Evolutionary conservation across 2,329 filamentous ascomycete genomes (phyloP), one percentile per base, ranked within the genome.

Genomic region (Cercospora beticola): DNA sequence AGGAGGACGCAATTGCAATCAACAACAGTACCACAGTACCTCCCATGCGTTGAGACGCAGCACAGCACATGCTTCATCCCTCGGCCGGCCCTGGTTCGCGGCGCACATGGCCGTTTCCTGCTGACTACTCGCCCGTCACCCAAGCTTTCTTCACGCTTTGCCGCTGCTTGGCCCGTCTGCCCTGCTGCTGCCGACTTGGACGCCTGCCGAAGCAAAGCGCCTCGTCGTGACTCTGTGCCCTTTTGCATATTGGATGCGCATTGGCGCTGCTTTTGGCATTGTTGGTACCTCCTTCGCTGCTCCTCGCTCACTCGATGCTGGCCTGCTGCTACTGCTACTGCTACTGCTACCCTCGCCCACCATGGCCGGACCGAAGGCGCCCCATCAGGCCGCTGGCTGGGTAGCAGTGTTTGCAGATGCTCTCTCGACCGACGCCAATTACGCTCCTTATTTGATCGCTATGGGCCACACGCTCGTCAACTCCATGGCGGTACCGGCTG

Each of bases 401-500:
- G 23, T 64, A 18, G 62, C 62, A 21, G 62, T 64, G n/a, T 54
- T 56, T 26, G 62, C 52, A 16, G 62, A 64, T 23, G 33, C 31
- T n/a, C 31, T 64, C 49, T 57, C 49, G 12, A 57, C 62, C 62
- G 18, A 54, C 46, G 36, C 36, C 36, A 43, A n/a, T 43, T 43
- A 43, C 36, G 36, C n/a, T 43, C 36, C 36, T n/a, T 43, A 43
- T 4, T 43, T 43, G 36, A 43, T 64, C 40, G 40, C 59, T 6
- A n/a, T 62, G 16, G n/a, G 23, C 30, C 61, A 63, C 23, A 18
- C 61, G 16, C 40, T 63, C 21, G 30, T 61, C 58, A 61, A 61
- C 58, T 61, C 69, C 0, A 54, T 71, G 31, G 66, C 66, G 14
- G 30, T 70, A 9, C 71, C 71, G 14, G 63, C 70, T 21, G 71